Conservation (phyloP, 768 basidiomycete genomes). For the Agaricus blazei region DNA sequence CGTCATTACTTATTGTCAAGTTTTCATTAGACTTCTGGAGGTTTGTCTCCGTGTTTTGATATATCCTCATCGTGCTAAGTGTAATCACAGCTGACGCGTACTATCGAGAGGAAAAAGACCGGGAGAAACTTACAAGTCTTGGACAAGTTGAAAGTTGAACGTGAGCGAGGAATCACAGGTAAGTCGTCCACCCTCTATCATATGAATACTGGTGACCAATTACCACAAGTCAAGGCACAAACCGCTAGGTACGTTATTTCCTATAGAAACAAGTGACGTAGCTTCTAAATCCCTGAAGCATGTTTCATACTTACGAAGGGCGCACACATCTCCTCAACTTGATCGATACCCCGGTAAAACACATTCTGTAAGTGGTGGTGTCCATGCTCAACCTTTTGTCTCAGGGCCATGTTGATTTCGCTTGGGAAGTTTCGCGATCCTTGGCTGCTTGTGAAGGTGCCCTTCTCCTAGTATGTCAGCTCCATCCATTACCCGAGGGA, state of each 20-base stretch:
- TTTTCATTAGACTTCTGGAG: slow-evolving; percentile 58
- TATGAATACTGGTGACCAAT: slow-evolving; percentile 5
- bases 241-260: slow-evolving; percentile 63
- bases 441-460: slow-evolving; percentile 94
- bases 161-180: slow-evolving; percentile 96
- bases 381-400: background rate
- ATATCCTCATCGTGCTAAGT: slow-evolving; percentile 10
- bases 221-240: slow-evolving; percentile 80
- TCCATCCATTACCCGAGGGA: background rate
- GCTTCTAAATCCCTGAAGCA: slow-evolving; percentile 38
- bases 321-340: slow-evolving; percentile 78
- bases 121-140: slow-evolving; percentile 81
- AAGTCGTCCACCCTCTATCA: slow-evolving; percentile 13
- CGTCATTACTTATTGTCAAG: slow-evolving; percentile 7
- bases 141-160: slow-evolving; percentile 94
- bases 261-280: background rate
- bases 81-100: slow-evolving; percentile 71
- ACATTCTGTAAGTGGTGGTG: background rate
- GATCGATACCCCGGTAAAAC: slow-evolving; percentile 86
- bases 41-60: slow-evolving; percentile 30
- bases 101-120: slow-evolving; percentile 61
- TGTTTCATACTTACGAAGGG: slow-evolving; percentile 63
- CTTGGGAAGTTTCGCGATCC: slow-evolving; percentile 93
- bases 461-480: slow-evolving; percentile 39
- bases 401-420: slow-evolving; percentile 95